Conservation (phyloP, 2,329 filamentous ascomycete genomes). For the Magnaporthiopsis rhizophila region DNA sequence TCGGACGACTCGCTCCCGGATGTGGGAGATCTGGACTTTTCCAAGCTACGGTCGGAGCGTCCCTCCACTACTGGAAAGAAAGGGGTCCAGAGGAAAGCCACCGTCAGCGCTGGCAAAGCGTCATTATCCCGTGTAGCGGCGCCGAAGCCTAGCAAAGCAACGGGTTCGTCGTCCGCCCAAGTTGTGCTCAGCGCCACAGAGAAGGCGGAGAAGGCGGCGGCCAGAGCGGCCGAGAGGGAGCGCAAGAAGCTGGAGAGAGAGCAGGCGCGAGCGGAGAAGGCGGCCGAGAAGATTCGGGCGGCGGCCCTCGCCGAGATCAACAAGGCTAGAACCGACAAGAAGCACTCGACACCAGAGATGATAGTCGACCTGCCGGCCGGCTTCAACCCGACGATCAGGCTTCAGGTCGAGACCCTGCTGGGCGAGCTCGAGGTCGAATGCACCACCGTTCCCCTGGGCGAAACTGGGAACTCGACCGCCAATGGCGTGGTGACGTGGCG, state of each 20-base stretch:
- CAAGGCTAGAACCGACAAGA: constrained; percentile 65
- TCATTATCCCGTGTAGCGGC: background rate
- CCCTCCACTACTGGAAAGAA: background rate
- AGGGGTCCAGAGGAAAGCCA: background rate
- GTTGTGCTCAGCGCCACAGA: constrained; percentile 17
- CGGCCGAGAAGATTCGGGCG: constrained; percentile 53
- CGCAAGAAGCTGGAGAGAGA: constrained; percentile 49
- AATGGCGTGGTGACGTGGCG: constrained; percentile 58
- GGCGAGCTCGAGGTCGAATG: constrained; percentile 39
- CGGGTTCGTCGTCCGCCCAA: background rate
- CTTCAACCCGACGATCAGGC: constrained; percentile 38
- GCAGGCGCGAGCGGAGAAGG: constrained; percentile 52
- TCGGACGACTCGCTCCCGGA: constrained; percentile 44
- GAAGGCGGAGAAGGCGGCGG: constrained; percentile 36
- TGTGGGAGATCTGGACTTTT: constrained; percentile 31
- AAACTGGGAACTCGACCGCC: constrained; percentile 27
- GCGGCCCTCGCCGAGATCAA: constrained; percentile 66
- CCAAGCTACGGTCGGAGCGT: constrained; percentile 15
- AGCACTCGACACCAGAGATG: constrained; percentile 67
- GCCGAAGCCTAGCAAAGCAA: background rate
- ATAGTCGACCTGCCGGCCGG: constrained; percentile 59
- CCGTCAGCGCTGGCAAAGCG: background rate
- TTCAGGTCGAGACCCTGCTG: constrained; percentile 43
- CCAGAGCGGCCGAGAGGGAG: constrained; percentile 46
- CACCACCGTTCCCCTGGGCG: constrained; percentile 24